Conservation (phyloP, 495 filamentous ascomycete species). For the Geoglossum glabrum region DNA sequence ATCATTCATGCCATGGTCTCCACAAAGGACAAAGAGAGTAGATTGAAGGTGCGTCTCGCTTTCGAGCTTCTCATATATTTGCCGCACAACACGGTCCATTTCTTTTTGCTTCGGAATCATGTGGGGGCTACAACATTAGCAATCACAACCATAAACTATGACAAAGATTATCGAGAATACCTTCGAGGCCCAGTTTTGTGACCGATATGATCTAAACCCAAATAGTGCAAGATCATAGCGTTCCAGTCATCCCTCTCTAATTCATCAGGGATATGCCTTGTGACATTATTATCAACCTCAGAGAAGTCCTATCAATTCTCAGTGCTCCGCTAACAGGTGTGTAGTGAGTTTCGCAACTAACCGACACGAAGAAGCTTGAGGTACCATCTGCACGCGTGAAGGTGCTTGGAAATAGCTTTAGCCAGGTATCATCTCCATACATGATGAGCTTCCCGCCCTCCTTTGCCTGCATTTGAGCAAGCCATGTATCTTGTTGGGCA, state of each 20-base stretch:
- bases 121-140: conserved; percentile 34
- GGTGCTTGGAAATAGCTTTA: conserved; percentile 79
- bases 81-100: conserved; percentile 69
- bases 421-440: conserved; percentile 97
- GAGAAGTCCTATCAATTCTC: conserved; percentile 61
- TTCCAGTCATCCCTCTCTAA: conserved; percentile 69
- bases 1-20: conserved; percentile 98
- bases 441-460: conserved; percentile 55
- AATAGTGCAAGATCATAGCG: conserved; percentile 81
- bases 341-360: conserved; percentile 27
- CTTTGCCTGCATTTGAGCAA: conserved; percentile 71
- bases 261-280: conserved; percentile 64
- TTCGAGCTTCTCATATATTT: conserved; percentile 60
- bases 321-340: conserved; percentile 4
- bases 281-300: conserved; percentile 96
- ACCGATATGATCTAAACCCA: conserved; percentile 93
- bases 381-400: conserved; percentile 82
- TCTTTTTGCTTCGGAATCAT: conserved; percentile 88
- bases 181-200: conserved; percentile 87
- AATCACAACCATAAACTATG: background rate
- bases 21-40: conserved; percentile 69
- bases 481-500: conserved; percentile 79
- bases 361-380: conserved; percentile 94
- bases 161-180: conserved; percentile 19
- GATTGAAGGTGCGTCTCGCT: conserved; percentile 44